These are phyloP conservation scores for Magnaporthiopsis poae DNA, from an alignment of 2,329 filamentous ascomycete genomes.

Conservation along the genomic window DNA sequence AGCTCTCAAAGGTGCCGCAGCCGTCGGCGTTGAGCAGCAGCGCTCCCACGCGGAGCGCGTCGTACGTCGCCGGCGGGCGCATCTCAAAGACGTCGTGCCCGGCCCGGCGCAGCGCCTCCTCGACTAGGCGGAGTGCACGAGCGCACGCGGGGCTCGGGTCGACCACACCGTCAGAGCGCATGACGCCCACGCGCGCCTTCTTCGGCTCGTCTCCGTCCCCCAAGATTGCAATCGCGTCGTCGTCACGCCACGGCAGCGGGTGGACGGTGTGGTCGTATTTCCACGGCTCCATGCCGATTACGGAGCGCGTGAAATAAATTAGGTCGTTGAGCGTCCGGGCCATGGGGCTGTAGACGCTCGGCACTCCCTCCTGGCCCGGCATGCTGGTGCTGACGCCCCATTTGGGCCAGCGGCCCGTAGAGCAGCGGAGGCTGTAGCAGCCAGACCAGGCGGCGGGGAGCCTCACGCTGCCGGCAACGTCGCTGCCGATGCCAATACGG, in stretches of 20 bases:
- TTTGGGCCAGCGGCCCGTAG: conserved; percentile 84
- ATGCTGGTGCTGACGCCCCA: conserved; percentile 75
- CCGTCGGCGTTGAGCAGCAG: conserved; percentile 79
- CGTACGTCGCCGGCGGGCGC: conserved; percentile 60
- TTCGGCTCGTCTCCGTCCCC: conserved; percentile 36
- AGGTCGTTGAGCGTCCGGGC: conserved; percentile 74
- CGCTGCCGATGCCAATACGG: conserved; percentile 79
- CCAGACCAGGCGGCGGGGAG: conserved; percentile 82
- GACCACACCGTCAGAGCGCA: conserved; percentile 73
- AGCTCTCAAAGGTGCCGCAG: conserved; percentile 66
- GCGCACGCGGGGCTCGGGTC: conserved; percentile 76
- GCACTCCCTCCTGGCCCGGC: conserved; percentile 83
- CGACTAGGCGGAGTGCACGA: conserved; percentile 63
- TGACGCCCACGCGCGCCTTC: conserved; percentile 61
- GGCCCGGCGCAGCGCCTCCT: conserved; percentile 54
- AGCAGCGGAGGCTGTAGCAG: conserved; percentile 78
- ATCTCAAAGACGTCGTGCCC: conserved; percentile 65
- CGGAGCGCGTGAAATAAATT: conserved; percentile 68
- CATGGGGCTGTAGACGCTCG: conserved; percentile 88
- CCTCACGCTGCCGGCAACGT: conserved; percentile 82
- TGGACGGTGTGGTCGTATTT: conserved; percentile 79
- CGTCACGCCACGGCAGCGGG: conserved; percentile 66
- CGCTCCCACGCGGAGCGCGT: conserved; percentile 65
- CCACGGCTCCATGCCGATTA: conserved; percentile 80
- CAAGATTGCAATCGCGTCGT: conserved; percentile 48